Evolutionary conservation across 257 asterid genomes (phyloP).

Genomic region (Capsicum rhomboideum): DNA sequence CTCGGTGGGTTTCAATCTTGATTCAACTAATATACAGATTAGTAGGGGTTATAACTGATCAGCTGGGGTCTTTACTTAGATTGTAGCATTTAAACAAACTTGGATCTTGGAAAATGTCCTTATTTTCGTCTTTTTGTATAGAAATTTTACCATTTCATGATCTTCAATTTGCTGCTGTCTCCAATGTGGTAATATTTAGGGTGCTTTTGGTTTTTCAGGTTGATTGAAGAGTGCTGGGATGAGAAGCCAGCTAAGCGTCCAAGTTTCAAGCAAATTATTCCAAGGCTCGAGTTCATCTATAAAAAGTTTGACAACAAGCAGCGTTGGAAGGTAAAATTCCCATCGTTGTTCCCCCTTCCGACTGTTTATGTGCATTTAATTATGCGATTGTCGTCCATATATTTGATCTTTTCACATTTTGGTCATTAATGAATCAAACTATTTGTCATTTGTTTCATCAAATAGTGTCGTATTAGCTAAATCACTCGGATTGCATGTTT

Average conservation of each 20-base stretch:
- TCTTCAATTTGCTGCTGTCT: not conserved
- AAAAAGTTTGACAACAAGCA: slow-evolving; percentile 53
- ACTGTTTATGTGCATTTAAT: not conserved
- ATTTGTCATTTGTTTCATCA: not conserved
- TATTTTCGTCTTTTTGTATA: not conserved
- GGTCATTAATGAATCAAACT: not conserved
- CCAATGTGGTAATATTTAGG: not conserved
- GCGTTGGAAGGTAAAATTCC: slow-evolving; percentile 65
- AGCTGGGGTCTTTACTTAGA: not conserved
- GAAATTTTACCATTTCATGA: not conserved
- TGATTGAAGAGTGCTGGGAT: slow-evolving; percentile 86
- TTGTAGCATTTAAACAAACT: not conserved
- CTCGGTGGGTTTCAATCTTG: not conserved
- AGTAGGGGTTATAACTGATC: not conserved
- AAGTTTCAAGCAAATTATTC: slow-evolving; percentile 78
- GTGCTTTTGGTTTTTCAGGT: slow-evolving; percentile 30
- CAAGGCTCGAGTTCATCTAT: slow-evolving; percentile 55
- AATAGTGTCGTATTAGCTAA: not conserved
- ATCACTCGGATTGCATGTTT: not conserved
- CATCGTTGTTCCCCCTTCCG: not conserved
- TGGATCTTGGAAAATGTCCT: not conserved
- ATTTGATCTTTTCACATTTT: not conserved
- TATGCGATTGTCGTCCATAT: not conserved
- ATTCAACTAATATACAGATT: not conserved
- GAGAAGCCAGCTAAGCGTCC: slow-evolving; percentile 67